phyloP scores from a whole-genome alignment of 2,329 filamentous ascomycete genomes.

The Colletotrichum trifolii region DNA sequence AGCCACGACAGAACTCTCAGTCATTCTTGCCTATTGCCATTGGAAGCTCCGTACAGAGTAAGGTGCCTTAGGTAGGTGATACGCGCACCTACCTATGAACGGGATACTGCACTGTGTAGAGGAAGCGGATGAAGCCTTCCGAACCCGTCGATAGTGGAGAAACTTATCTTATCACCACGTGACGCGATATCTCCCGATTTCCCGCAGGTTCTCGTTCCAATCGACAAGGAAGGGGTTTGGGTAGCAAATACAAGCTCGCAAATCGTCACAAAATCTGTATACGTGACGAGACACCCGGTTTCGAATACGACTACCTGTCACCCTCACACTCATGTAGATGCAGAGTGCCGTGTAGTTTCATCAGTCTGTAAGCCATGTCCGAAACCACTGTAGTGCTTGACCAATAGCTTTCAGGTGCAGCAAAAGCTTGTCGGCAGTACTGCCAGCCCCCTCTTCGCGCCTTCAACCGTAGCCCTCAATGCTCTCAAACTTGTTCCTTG shows the following conservation, averaged over 20 bases:
- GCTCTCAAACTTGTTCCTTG: not conserved
- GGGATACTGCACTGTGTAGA: too few relatives aligned
- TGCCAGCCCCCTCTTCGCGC: slow-evolving; percentile 32
- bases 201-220: slow-evolving; percentile 21
- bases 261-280: slow-evolving; percentile 28
- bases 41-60: too few relatives aligned
- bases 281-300: slow-evolving; percentile 14
- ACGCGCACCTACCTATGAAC: too few relatives aligned
- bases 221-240: slow-evolving; percentile 33
- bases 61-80: too few relatives aligned
- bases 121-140: too few relatives aligned
- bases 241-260: slow-evolving; percentile 25
- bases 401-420: slow-evolving; percentile 1
- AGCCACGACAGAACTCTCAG: too few relatives aligned
- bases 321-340: slow-evolving; percentile 31
- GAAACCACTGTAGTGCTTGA: not conserved
- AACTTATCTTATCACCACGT: slow-evolving; percentile 24
- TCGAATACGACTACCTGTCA: slow-evolving; percentile 1
- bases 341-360: slow-evolving; percentile 10
- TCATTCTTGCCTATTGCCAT: too few relatives aligned
- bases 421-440: slow-evolving; percentile 30
- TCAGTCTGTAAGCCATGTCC: slow-evolving; percentile 33
- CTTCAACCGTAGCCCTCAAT: slow-evolving; percentile 17
- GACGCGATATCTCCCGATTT: slow-evolving; percentile 25
- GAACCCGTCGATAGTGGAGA: not conserved